Evolutionary conservation across 1,139 yeast genomes (phyloP).

Genomic region (Zygoascus meyerae): DNA sequence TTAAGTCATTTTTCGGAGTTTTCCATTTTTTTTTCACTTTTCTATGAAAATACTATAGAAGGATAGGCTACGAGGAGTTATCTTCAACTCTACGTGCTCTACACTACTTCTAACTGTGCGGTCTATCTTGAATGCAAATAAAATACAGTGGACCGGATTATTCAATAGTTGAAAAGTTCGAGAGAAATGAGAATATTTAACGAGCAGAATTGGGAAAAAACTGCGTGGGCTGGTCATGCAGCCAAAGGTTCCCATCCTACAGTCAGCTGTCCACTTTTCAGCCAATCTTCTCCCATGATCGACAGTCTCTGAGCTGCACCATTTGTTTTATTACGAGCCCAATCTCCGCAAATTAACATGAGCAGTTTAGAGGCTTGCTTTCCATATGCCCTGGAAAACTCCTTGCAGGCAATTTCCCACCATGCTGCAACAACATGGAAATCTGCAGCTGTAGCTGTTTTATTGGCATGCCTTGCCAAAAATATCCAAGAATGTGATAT

Average conservation of each 20-base stretch:
- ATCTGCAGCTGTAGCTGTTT: slow-evolving; percentile 54
- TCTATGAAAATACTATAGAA: too few species aligned
- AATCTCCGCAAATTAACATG: slow-evolving; percentile 39
- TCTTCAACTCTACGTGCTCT: too few species aligned
- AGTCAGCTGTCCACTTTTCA: slow-evolving; percentile 35
- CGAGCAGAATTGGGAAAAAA: too few species aligned
- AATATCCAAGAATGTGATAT: slow-evolving; percentile 58
- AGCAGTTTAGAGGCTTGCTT: slow-evolving; percentile 64
- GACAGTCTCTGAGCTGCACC: slow-evolving; percentile 76
- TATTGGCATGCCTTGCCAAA: slow-evolving; percentile 64
- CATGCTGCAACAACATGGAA: slow-evolving; percentile 69
- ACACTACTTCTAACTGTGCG: too few species aligned
- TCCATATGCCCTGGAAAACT: slow-evolving; percentile 55
- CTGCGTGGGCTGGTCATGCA: neutral
- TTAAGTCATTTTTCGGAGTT: too few species aligned
- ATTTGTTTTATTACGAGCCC: slow-evolving; percentile 51
- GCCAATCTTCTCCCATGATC: slow-evolving; percentile 76
- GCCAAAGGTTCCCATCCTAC: slow-evolving; percentile 12
- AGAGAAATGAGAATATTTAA: too few species aligned
- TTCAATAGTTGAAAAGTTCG: too few species aligned
- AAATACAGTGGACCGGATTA: too few species aligned
- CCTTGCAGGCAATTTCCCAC: slow-evolving; percentile 82
- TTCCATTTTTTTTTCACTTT: too few species aligned
- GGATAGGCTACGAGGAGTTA: too few species aligned
- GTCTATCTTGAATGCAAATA: too few species aligned